Base-by-base conservation (phyloP, 805 yeast genomes). In the Scheffersomyces coipomensis region DNA sequence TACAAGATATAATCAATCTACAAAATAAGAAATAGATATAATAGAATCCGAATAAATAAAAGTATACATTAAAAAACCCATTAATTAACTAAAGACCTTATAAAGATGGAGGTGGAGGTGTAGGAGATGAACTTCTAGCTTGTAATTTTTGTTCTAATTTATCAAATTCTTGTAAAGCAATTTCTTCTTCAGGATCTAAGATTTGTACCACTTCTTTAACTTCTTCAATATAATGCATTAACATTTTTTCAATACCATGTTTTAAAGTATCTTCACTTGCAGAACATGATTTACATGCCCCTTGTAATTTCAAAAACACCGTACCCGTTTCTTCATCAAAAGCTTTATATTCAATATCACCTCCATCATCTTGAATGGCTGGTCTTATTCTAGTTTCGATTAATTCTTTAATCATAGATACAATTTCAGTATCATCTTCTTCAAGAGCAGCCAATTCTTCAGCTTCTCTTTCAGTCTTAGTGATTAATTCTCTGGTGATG, bases 291-390 rank as follows among this genome's bases (percentile, higher is more conserved):
- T 95, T 83, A 66, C 99, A 93, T 6, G 99, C 98, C 35, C 99
- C 99, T 52, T 88, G 90, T 33, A 93, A 70, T 58, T 86, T 88
- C 51, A 93, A 77, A 59, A 79, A 86, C 5, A 95, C 98, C 11
- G 85, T 81, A 1, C 99, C 99, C 1, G 85, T 75, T 42, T 83
- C 87, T 46, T 85, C 88, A 41, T 87, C 88, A 57, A 87, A 90
- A 5, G 88, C 93, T 43, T 86, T 76, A 60, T 81, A 95, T 52
- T 88, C 90, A 45, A 93, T 83, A 56, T 93, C 98, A 24, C 99
- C 99, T 46, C 99, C 99, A 55, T 93, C 99, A 55, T 93, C 99
- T 66, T 89, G 96, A 42, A 93, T 89, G 1, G 98, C 97, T 1
- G 99, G 99, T 56, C 97, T 82, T 37, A 93, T 90, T 58, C 97